These are phyloP conservation scores for Lasiosphaeriaceae sp. DNA, from an alignment of 495 filamentous ascomycete genomes.

Conservation along the genomic window DNA sequence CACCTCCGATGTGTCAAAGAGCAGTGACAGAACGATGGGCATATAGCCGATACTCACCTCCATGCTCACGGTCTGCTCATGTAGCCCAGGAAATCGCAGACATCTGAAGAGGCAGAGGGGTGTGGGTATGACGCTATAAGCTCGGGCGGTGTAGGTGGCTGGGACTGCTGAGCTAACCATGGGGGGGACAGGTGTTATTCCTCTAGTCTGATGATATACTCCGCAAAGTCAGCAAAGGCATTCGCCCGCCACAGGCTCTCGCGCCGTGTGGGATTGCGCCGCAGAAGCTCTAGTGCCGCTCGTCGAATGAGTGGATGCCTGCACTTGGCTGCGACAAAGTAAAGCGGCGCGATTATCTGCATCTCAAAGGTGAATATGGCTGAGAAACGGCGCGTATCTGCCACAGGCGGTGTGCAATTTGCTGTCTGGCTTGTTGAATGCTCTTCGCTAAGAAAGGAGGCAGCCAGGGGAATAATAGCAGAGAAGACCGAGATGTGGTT, in stretches of 20 bases:
- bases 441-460: constrained; percentile 26
- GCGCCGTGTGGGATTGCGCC: constrained; percentile 25
- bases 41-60: constrained; percentile 16
- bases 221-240: constrained; percentile 32
- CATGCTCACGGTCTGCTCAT: neutral
- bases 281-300: constrained; percentile 37
- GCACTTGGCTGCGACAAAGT: constrained; percentile 48
- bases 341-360: constrained; percentile 46
- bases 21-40: constrained; percentile 24
- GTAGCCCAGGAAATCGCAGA: too few relatives aligned
- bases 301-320: constrained; percentile 41
- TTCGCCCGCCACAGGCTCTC: constrained; percentile 40
- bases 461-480: constrained; percentile 31
- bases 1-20: constrained; percentile 21
- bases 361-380: constrained; percentile 48
- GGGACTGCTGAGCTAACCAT: constrained; percentile 7
- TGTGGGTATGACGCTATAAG: neutral
- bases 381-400: constrained; percentile 21
- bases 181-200: constrained; percentile 24
- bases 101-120: constrained; percentile 6
- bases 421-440: constrained; percentile 1
- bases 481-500: constrained; percentile 33
- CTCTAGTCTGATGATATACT: constrained; percentile 28
- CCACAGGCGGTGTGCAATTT: neutral
- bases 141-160: constrained; percentile 10